Evolutionary conservation across 1,139 yeast genomes (phyloP).

Genomic region (Pichia sp.): DNA sequence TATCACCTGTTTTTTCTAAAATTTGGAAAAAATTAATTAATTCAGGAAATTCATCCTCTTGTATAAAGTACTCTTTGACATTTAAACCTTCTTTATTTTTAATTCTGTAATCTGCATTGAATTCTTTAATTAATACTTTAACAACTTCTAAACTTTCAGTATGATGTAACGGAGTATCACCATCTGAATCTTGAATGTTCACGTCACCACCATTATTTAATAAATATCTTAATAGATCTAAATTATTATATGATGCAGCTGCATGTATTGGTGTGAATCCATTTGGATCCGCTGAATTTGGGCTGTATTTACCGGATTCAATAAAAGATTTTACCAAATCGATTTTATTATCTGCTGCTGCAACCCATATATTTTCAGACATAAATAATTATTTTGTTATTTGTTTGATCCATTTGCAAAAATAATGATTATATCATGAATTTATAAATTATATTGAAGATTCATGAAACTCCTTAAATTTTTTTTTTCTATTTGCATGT

Average conservation of each 20-base stretch:
- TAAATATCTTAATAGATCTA: conserved; percentile 56
- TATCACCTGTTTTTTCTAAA: conserved; percentile 15
- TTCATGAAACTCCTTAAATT: too few relatives aligned
- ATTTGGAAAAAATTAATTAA: conserved; percentile 51
- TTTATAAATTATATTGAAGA: too few relatives aligned
- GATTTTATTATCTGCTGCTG: conserved; percentile 80
- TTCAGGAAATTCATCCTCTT: conserved; percentile 83
- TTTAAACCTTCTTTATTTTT: conserved; percentile 72
- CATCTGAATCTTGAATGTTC: conserved; percentile 78
- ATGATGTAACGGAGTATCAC: conserved; percentile 93
- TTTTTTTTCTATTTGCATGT: too few relatives aligned
- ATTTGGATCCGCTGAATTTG: conserved; percentile 78
- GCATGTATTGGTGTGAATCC: conserved; percentile 98
- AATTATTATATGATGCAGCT: conserved; percentile 88
- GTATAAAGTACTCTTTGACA: conserved; percentile 58
- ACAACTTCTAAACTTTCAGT: conserved; percentile 71
- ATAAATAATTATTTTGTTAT: background rate
- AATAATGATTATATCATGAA: too few relatives aligned
- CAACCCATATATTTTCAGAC: conserved; percentile 74
- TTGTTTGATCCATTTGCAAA: too few relatives aligned
- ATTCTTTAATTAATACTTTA: conserved; percentile 53
- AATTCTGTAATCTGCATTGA: conserved; percentile 57
- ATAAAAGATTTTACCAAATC: conserved; percentile 53
- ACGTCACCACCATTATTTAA: conserved; percentile 65
- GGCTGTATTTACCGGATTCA: conserved; percentile 44